These are phyloP conservation scores for Dioscorea alata DNA, from an alignment of 106 monocot genomes.

Conservation along the genomic window DNA sequence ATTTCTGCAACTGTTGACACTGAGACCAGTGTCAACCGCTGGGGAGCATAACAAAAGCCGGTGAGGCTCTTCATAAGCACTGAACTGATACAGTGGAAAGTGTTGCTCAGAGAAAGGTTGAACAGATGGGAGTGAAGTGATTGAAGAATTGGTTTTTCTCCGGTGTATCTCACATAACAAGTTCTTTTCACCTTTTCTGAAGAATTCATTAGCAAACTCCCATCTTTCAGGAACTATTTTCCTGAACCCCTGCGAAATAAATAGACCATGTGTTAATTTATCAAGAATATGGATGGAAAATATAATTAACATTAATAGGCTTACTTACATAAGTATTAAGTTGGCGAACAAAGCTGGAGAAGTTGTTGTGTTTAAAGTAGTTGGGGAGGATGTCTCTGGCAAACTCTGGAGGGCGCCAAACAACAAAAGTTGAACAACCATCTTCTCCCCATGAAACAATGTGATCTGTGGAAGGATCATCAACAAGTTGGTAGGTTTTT, in stretches of 20 bases:
- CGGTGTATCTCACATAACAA: conserved; percentile 71
- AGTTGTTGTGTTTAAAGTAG: conserved; percentile 91
- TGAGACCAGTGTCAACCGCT: too few species aligned
- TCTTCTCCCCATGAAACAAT: conserved; percentile 89
- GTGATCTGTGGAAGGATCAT: conserved; percentile 75
- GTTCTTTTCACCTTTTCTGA: conserved; percentile 61
- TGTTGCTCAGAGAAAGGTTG: conserved; percentile 1
- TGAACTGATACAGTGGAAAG: too few species aligned
- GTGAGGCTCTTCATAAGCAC: too few species aligned
- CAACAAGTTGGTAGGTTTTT: conserved; percentile 86
- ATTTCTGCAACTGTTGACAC: background rate
- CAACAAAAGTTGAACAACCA: conserved; percentile 66
- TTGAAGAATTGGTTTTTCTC: conserved; percentile 32
- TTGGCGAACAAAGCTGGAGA: conserved; percentile 93
- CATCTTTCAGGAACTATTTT: conserved; percentile 81
- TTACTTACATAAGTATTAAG: conserved; percentile 72
- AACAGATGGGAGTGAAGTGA: background rate
- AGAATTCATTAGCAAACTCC: conserved; percentile 85
- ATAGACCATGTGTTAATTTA: conserved; percentile 4
- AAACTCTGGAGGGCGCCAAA: conserved; percentile 86
- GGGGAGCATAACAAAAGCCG: too few species aligned
- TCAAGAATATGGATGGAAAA: background rate
- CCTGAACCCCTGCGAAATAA: conserved; percentile 49
- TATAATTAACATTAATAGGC: background rate
- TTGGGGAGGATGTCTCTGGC: conserved; percentile 83